Evolutionary conservation across 768 basidiomycete genomes (phyloP).

Genomic region (Hericium alpestre): DNA sequence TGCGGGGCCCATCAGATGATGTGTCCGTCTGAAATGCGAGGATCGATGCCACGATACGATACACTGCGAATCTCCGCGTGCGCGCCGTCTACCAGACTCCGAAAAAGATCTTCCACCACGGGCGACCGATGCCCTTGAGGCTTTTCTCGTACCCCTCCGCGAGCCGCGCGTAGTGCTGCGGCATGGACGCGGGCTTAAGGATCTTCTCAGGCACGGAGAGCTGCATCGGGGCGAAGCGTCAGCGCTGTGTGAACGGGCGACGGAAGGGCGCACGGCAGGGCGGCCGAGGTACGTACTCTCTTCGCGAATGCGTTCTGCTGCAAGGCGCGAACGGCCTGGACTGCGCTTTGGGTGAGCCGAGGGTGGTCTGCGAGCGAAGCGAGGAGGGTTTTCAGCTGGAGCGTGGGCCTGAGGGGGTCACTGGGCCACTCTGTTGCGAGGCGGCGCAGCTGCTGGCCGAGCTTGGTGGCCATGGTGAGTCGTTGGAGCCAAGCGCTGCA

Average conservation of each 20-base stretch:
- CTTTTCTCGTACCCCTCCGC: slow-evolving; percentile 68
- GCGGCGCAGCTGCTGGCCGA: slow-evolving; percentile 38
- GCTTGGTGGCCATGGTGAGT: slow-evolving; percentile 22
- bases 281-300: slow-evolving; percentile 33
- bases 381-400: slow-evolving; percentile 62
- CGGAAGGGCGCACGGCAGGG: background rate
- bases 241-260: background rate
- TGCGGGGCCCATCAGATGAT: no score
- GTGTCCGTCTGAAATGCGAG: no score
- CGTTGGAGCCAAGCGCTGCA: background rate
- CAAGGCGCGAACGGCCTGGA: slow-evolving; percentile 47
- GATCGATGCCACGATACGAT: background rate
- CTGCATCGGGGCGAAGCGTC: slow-evolving; percentile 25
- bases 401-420: slow-evolving; percentile 69
- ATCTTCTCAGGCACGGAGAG: slow-evolving; percentile 56
- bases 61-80: background rate
- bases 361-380: slow-evolving; percentile 59
- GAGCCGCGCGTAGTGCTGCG: slow-evolving; percentile 63
- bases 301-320: slow-evolving; percentile 44
- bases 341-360: slow-evolving; percentile 49
- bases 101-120: slow-evolving; percentile 81
- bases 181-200: slow-evolving; percentile 59
- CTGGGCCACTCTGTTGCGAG: slow-evolving; percentile 56
- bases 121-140: slow-evolving; percentile 62
- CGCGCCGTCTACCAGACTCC: slow-evolving; percentile 46